Conservation (phyloP, 805 yeast species). For the Priceomyces medius region DNA sequence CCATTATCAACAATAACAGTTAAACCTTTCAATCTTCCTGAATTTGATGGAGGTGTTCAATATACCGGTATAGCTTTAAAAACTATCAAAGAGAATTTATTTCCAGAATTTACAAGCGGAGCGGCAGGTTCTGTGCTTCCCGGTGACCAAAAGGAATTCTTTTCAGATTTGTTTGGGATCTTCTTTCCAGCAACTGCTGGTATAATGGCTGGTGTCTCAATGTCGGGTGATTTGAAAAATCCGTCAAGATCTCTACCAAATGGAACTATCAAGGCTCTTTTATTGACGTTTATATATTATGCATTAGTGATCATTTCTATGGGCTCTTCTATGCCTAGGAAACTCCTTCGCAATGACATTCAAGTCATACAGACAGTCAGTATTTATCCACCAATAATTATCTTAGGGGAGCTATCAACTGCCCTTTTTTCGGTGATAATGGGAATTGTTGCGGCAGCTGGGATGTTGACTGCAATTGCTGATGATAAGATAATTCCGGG, state of each 20-base stretch:
- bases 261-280: slow-evolving; percentile 87
- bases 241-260: slow-evolving; percentile 90
- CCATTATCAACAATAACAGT: slow-evolving; percentile 75
- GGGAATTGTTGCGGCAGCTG: slow-evolving; percentile 95
- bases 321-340: slow-evolving; percentile 79
- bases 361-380: slow-evolving; percentile 84
- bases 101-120: slow-evolving; percentile 80
- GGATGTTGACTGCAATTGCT: slow-evolving; percentile 86
- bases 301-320: slow-evolving; percentile 76
- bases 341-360: slow-evolving; percentile 71
- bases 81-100: slow-evolving; percentile 63
- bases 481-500: slow-evolving; percentile 88
- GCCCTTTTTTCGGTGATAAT: slow-evolving; percentile 90
- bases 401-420: slow-evolving; percentile 90
- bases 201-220: slow-evolving; percentile 96
- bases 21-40: slow-evolving; percentile 52
- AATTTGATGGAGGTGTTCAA: slow-evolving; percentile 27
- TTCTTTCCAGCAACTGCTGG: slow-evolving; percentile 99
- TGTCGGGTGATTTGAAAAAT: slow-evolving; percentile 88
- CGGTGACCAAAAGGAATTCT: slow-evolving; percentile 57
- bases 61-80: slow-evolving; percentile 77
- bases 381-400: slow-evolving; percentile 61
- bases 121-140: slow-evolving; percentile 85
- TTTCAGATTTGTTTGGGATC: slow-evolving; percentile 85
- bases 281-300: slow-evolving; percentile 75